A percentile compares a stretch with the other conserved stretches of the same genome.
phyloP scores from a whole-genome alignment of 805 yeast species.

The Priceomyces medius region DNA sequence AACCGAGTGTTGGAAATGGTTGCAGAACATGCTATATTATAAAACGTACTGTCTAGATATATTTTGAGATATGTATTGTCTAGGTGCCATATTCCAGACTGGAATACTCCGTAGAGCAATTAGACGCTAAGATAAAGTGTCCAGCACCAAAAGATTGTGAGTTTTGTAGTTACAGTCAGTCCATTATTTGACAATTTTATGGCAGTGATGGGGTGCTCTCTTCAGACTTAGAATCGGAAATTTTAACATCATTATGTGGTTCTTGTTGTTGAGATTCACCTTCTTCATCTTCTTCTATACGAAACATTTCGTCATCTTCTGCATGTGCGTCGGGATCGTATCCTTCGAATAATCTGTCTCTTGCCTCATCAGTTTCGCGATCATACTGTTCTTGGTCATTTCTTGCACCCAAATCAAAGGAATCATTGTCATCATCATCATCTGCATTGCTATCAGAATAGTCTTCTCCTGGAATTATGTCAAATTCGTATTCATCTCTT shows the following conservation, averaged over 20 bases:
- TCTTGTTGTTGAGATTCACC: neutral
- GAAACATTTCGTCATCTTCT: conserved; percentile 41
- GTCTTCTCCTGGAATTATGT: conserved; percentile 69
- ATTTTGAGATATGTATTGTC: too few species aligned
- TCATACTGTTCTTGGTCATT: conserved; percentile 12
- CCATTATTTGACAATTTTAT: too few species aligned
- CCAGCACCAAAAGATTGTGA: too few species aligned
- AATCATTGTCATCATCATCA: conserved; percentile 21
- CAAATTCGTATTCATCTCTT: conserved; percentile 73
- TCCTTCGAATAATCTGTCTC: conserved; percentile 42
- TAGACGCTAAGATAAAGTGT: too few species aligned
- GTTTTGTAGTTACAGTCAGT: too few species aligned
- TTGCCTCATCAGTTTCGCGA: conserved; percentile 30
- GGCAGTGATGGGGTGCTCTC: conserved; percentile 1
- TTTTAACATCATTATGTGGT: neutral
- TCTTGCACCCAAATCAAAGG: conserved; percentile 33
- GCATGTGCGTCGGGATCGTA: conserved; percentile 37
- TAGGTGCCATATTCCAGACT: too few species aligned
- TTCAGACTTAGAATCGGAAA: neutral
- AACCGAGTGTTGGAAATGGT: too few species aligned
- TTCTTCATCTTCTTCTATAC: conserved; percentile 40
- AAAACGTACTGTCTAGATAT: too few species aligned
- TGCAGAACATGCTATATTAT: too few species aligned
- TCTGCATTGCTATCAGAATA: conserved; percentile 35
- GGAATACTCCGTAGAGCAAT: too few species aligned